Base-by-base conservation (phyloP, 306 rosid genomes). In the Cucurbita argyrosperma region DNA sequence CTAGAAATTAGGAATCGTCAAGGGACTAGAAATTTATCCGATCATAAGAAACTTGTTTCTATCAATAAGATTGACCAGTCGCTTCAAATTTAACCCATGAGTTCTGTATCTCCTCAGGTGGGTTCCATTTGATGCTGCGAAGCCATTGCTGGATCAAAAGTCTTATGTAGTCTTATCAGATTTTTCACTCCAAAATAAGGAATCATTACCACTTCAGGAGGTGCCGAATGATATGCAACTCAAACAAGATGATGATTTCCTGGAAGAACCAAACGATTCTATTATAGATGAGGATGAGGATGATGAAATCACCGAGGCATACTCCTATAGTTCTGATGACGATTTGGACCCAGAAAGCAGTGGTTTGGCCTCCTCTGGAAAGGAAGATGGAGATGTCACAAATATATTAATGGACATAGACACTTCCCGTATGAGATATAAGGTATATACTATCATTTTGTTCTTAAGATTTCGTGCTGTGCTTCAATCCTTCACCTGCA, bases 91-190 rank as follows among this genome's bases (percentile, higher is more conserved):
- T 74, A 57, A 74, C 50, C 7, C 37, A 58, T 45, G 42, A 43
- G 77, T 38, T 60, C 3, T 74, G 38, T 35, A 49, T 63, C 60
- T 61, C 77, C 80, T 38, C 96, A 94, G 99, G 91, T 94, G 97
- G 97, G 82, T 94, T 75, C 76, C 83, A 58, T 94, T 88, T 84
- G 90, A 85, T 76, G 71, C 82, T 18, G 88, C 87, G 23, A 88
- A 82, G 87, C 96, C 90, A 82, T 80, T 83, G 80, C 99, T 95
- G 63, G 96, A 95, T 79, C 79, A 78, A 85, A 84, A 62, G 73
- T 82, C 78, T 30, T 91, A 95, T 60, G 96, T 72, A 62, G 88
- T 89, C 82, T 80, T 95, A 73, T 95, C 97, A 10, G 92, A 91
- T 81, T 79, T 78, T 83, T 74, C 91, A 64, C 61, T 66, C 75